Evolutionary conservation across 73 alveolate species (phyloP), one percentile per base, ranked within the genome.

Genomic region (Blepharisma japonicum): DNA sequence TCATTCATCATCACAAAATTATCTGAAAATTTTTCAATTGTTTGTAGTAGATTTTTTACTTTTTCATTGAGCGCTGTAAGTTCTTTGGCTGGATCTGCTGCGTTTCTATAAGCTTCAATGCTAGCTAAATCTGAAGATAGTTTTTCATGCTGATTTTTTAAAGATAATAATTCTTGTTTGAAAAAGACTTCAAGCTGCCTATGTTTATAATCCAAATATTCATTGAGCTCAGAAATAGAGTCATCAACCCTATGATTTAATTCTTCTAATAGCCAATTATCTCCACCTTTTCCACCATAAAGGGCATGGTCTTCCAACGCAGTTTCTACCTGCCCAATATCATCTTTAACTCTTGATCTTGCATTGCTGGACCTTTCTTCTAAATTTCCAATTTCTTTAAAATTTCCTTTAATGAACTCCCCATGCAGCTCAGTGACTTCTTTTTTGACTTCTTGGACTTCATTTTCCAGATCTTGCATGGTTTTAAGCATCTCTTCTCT

Each of bases 381-480:
- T 53, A 53, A 53, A 14, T 14, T 20, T 14, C 23, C 67, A 53
- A 53, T 14, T 53, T 53, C 67, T 53, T 53, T 53, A 4, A 53
- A 53, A 11, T 20, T 20, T 14, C 67, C 23, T 14, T 20, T 53
- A 14, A 53, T 20, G 2, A 53, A 53, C 23, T 11, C 67, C 4
- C 27, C n/a, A 14, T 53, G 67, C 23, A 53, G 23, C 23, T 53
- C 67, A 53, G 4, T 4, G 4, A 53, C 67, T 53, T 53, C 67
- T 53, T 53, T 53, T 53, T 53, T 53, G n/a, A 53, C 67, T 14
- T 53, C 67, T 53, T 53, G 67, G n/a, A 53, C n/a, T 14, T 53
- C 67, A 53, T 14, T 20, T 14, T 53, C 67, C 27, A 53, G n/a
- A 0, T 53, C 67, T 4, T 53, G 67, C 67, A 53, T 53, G 4